These are phyloP conservation scores for Houttuynia cordata DNA, from an alignment of 164 flowering plant genomes.

Conservation along the genomic window DNA sequence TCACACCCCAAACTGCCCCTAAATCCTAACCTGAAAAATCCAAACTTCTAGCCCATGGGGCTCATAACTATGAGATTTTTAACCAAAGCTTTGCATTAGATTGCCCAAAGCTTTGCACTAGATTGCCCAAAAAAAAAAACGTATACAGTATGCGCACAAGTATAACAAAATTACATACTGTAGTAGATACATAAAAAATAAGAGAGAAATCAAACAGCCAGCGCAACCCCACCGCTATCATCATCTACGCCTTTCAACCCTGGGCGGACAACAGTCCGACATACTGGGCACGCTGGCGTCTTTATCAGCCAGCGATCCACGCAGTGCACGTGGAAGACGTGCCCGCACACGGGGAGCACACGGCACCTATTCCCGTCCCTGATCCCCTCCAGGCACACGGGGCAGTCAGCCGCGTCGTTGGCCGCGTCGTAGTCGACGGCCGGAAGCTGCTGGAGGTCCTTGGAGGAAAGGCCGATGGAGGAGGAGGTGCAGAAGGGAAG, in stretches of 20 bases:
- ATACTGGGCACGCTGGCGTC: conserved; percentile 50
- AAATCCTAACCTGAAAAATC: no score
- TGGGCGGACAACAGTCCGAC: conserved; percentile 14
- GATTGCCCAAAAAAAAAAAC: no score
- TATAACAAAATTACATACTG: no score
- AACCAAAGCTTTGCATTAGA: no score
- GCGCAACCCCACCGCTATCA: neutral
- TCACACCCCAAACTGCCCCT: no score
- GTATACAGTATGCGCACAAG: no score
- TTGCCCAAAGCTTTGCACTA: no score
- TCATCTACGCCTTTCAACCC: neutral
- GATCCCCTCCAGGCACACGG: conserved; percentile 46
- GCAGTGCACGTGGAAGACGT: conserved; percentile 47
- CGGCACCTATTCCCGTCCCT: conserved; percentile 41
- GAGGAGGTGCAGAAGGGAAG: neutral
- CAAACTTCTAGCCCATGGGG: no score
- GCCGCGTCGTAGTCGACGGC: conserved; percentile 17
- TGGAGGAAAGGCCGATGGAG: conserved; percentile 15
- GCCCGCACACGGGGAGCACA: conserved; percentile 33
- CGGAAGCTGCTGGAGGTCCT: conserved; percentile 24
- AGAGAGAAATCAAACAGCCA: neutral
- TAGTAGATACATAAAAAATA: no score
- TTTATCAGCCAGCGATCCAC: conserved; percentile 48
- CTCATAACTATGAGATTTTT: no score
- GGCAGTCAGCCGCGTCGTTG: conserved; percentile 23